Evolutionary conservation across 345 rosid species (phyloP).

Genomic region (Salix exigua): DNA sequence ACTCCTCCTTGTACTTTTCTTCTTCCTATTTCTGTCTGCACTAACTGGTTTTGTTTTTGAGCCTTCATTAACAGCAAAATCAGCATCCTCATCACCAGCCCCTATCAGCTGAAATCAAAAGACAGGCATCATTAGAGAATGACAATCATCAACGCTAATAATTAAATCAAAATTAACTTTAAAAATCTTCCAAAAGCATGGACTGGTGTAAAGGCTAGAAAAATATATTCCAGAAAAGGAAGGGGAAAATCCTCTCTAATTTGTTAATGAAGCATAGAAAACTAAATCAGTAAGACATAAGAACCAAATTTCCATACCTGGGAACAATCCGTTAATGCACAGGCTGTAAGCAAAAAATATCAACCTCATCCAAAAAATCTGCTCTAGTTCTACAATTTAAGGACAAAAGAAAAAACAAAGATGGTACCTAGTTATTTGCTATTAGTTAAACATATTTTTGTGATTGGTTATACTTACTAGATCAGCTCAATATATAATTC

Average conservation of each 20-base stretch:
- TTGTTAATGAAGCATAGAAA: background rate
- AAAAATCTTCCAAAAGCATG: too few relatives aligned
- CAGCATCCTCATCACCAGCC: constrained; percentile 51
- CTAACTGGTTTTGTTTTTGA: constrained; percentile 32
- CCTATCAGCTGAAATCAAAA: constrained; percentile 64
- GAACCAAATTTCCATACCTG: constrained; percentile 47
- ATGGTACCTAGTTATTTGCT: constrained; percentile 4
- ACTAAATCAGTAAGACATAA: background rate
- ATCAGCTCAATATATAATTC: background rate
- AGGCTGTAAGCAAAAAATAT: constrained; percentile 66
- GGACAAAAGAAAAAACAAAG: background rate
- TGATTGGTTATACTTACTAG: background rate
- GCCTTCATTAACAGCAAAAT: constrained; percentile 50
- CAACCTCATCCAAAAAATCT: constrained; percentile 59
- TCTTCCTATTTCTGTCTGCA: constrained; percentile 31
- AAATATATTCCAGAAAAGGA: background rate
- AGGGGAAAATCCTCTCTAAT: background rate
- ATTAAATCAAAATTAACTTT: constrained; percentile 3
- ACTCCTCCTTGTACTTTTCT: constrained; percentile 26
- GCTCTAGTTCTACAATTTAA: constrained; percentile 49
- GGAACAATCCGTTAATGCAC: constrained; percentile 87
- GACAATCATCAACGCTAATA: background rate
- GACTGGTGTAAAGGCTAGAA: background rate
- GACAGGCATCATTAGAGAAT: background rate
- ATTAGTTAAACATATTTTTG: background rate